Evolutionary conservation across 176 grass and related monocot genomes (phyloP).

Genomic region (Raddia guianensis): DNA sequence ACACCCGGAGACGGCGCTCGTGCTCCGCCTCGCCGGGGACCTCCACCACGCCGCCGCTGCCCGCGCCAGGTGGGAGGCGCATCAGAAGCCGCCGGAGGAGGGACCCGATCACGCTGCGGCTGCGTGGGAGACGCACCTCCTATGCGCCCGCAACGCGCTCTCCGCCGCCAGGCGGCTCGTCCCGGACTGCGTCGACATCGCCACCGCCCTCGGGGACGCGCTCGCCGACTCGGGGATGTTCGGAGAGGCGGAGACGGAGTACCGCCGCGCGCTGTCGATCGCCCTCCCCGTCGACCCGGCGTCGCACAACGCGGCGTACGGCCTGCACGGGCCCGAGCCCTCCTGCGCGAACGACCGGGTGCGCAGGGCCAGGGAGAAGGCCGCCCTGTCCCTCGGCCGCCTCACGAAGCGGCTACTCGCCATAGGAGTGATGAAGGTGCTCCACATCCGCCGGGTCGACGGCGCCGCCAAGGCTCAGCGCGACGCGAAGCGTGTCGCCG

Average conservation of each 20-base stretch:
- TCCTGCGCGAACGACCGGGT: slow-evolving; percentile 2
- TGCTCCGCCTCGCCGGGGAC: slow-evolving; percentile 26
- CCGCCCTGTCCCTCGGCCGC: neutral
- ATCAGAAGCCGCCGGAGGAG: neutral
- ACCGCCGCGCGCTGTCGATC: neutral
- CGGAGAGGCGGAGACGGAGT: slow-evolving; percentile 26
- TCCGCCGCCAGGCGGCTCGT: neutral
- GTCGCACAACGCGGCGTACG: slow-evolving; percentile 15
- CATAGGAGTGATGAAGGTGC: neutral
- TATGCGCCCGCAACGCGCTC: slow-evolving; percentile 4
- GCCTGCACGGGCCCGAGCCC: neutral
- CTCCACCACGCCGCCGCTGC: slow-evolving; percentile 12
- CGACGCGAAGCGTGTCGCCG: slow-evolving; percentile 9
- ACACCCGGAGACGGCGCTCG: neutral
- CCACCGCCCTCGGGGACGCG: slow-evolving; percentile 31
- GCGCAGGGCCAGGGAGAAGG: neutral
- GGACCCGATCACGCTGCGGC: too few species aligned
- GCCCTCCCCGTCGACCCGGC: slow-evolving; percentile 30
- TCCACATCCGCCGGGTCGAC: neutral
- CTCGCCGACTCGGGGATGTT: neutral
- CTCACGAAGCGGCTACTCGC: slow-evolving; percentile 16
- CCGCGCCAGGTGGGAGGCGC: neutral
- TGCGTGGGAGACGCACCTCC: neutral
- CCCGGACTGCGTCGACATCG: slow-evolving; percentile 40
- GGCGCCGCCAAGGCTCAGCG: neutral